Evolutionary conservation across 768 basidiomycete species (phyloP).

Genomic region (Plicaturopsis crispa): DNA sequence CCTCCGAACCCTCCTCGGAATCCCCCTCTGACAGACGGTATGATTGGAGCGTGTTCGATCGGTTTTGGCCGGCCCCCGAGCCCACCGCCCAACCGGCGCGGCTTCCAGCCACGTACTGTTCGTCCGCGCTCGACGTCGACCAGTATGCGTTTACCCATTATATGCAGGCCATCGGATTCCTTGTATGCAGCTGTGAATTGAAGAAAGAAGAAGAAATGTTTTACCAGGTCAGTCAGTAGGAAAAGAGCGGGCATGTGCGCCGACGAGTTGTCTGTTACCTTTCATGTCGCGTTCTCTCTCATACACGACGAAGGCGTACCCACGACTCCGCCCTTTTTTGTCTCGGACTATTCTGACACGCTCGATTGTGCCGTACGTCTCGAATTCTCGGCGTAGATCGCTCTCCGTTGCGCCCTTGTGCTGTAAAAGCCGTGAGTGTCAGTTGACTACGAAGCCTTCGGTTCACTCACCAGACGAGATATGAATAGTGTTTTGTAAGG

Average conservation of each 20-base stretch:
- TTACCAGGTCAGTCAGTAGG: constrained; percentile 8
- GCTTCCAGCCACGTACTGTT: constrained; percentile 98
- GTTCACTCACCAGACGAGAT: constrained; percentile 65
- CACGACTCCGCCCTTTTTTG: constrained; percentile 78
- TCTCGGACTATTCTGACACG: constrained; percentile 89
- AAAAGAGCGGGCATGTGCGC: constrained; percentile 7
- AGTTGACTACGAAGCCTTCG: not conserved
- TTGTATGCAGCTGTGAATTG: constrained; percentile 78
- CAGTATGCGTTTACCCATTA: constrained; percentile 92
- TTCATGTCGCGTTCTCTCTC: constrained; percentile 99
- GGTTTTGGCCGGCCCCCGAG: constrained; percentile 97
- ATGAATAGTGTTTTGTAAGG: constrained; percentile 99
- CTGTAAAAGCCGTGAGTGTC: constrained; percentile 32
- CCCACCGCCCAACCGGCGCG: constrained; percentile 92
- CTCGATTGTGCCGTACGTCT: constrained; percentile 92
- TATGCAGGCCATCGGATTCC: constrained; percentile 93
- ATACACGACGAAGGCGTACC: constrained; percentile 96
- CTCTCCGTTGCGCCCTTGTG: constrained; percentile 88
- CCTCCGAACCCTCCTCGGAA: constrained; percentile 35
- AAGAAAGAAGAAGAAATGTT: constrained; percentile 14
- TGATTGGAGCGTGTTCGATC: constrained; percentile 35
- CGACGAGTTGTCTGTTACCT: too few relatives aligned
- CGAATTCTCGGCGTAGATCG: constrained; percentile 92
- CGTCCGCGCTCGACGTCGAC: constrained; percentile 98
- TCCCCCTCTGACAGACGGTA: constrained; percentile 24